A percentile compares a stretch with the other conserved stretches of the same genome.
Conservation (phyloP, 345 rosid species). For the Boechera stricta region DNA sequence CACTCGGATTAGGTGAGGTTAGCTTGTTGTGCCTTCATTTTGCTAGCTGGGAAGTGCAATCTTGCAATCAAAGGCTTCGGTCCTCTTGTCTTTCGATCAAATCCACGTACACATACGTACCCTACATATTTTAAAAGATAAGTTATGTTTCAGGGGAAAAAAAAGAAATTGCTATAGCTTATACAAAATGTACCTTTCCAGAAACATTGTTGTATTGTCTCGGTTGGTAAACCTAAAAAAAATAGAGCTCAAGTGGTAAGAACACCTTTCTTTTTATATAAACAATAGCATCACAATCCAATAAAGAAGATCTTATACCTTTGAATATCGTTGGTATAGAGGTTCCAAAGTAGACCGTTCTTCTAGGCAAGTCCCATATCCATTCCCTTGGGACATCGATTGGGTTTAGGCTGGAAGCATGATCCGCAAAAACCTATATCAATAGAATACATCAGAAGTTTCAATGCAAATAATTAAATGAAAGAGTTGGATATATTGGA, state of each 20-base stretch:
- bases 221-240: slow-evolving; percentile 72
- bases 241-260: slow-evolving; percentile 10
- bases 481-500: background rate
- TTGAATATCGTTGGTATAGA: slow-evolving; percentile 88
- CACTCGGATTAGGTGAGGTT: background rate
- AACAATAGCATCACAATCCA: slow-evolving; percentile 11
- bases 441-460: slow-evolving; percentile 5
- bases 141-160: background rate
- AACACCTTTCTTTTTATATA: background rate
- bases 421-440: slow-evolving; percentile 91
- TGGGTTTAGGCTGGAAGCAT: slow-evolving; percentile 78
- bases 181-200: slow-evolving; percentile 77
- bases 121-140: slow-evolving; percentile 56
- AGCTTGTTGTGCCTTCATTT: slow-evolving; percentile 41
- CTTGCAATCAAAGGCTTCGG: slow-evolving; percentile 84
- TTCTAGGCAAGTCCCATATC: slow-evolving; percentile 79
- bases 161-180: background rate
- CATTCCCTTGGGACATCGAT: slow-evolving; percentile 74
- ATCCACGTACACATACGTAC: slow-evolving; percentile 90
- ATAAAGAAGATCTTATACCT: slow-evolving; percentile 52
- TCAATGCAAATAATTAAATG: background rate
- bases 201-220: slow-evolving; percentile 84
- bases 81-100: slow-evolving; percentile 67
- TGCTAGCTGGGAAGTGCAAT: slow-evolving; percentile 87
- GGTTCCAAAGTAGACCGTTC: slow-evolving; percentile 93